Evolutionary conservation across 192 early-diverging fungal species (phyloP).

Genomic region (Dissophora globulifera): DNA sequence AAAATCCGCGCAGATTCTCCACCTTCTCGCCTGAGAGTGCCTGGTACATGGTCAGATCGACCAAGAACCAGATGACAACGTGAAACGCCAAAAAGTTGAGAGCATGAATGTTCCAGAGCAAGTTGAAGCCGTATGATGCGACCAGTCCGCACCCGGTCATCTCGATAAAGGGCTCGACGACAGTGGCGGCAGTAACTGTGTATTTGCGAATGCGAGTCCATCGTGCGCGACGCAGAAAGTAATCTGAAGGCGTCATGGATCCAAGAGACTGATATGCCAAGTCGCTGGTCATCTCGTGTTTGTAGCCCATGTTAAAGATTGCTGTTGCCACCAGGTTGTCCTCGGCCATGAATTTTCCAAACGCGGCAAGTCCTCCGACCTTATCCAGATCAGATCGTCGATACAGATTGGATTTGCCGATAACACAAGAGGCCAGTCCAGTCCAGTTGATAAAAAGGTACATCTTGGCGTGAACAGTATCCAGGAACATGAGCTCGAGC

Average conservation of each 20-base stretch:
- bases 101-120: constrained; percentile 63
- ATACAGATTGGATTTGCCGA: constrained; percentile 96
- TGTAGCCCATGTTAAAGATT: constrained; percentile 79
- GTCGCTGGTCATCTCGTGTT: constrained; percentile 90
- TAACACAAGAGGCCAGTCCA: constrained; percentile 85
- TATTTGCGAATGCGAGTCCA: constrained; percentile 97
- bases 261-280: constrained; percentile 88
- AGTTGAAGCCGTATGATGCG: constrained; percentile 73
- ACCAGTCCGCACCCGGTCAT: constrained; percentile 81
- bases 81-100: constrained; percentile 62
- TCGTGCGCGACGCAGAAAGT: constrained; percentile 84
- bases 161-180: constrained; percentile 94
- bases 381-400: constrained; percentile 82
- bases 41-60: constrained; percentile 67
- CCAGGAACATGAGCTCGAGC: constrained; percentile 89
- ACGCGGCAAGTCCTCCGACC: constrained; percentile 84
- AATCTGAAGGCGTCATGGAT: constrained; percentile 77
- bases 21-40: constrained; percentile 44
- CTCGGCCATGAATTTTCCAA: constrained; percentile 93
- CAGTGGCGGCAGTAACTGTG: constrained; percentile 87
- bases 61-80: constrained; percentile 69
- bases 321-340: constrained; percentile 94
- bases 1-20: constrained; percentile 60
- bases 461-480: constrained; percentile 94
- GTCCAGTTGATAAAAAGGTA: constrained; percentile 93